These are phyloP conservation scores for Tylopilus sp. DNA, from an alignment of 1,284 basidiomycete species.

Conservation along the genomic window DNA sequence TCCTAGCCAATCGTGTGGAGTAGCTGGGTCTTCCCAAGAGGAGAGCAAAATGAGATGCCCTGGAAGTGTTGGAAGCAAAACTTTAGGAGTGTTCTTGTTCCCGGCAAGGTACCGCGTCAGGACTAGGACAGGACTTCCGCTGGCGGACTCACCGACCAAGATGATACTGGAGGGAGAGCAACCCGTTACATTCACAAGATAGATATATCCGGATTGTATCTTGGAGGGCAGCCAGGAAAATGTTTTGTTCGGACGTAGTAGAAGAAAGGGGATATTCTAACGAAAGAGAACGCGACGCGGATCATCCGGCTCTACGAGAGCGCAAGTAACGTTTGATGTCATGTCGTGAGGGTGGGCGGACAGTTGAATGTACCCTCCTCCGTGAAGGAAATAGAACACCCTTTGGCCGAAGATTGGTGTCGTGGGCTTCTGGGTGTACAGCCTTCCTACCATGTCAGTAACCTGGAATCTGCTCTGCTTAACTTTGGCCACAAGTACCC, in stretches of 20 bases:
- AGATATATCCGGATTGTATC: conserved; percentile 51
- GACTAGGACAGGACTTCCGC: conserved; percentile 53
- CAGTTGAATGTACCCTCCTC: conserved; percentile 28
- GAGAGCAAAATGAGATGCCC: conserved; percentile 42
- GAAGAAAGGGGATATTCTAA: conserved; percentile 43
- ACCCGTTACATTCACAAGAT: conserved; percentile 42
- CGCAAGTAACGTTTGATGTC: conserved; percentile 22
- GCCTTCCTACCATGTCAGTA: conserved; percentile 53
- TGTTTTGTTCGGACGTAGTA: conserved; percentile 19
- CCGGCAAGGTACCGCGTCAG: conserved; percentile 40
- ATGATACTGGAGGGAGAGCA: conserved; percentile 49
- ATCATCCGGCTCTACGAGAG: conserved; percentile 27
- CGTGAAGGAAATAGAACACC: conserved; percentile 38
- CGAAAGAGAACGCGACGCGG: conserved; percentile 34
- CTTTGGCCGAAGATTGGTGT: conserved; percentile 47
- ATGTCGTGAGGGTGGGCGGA: conserved; percentile 23
- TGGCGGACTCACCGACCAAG: conserved; percentile 56
- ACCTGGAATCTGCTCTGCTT: conserved; percentile 45
- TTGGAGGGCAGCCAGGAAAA: conserved; percentile 53
- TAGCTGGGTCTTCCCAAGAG: conserved; percentile 43
- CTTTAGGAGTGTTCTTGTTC: conserved; percentile 11
- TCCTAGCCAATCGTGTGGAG: conserved; percentile 23
- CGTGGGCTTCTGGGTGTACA: conserved; percentile 27
- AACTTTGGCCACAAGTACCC: conserved; percentile 42
- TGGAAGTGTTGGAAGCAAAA: conserved; percentile 35